Evolutionary conservation across 257 asterid species (phyloP).

Genomic region (Schizonepeta tenuifolia): DNA sequence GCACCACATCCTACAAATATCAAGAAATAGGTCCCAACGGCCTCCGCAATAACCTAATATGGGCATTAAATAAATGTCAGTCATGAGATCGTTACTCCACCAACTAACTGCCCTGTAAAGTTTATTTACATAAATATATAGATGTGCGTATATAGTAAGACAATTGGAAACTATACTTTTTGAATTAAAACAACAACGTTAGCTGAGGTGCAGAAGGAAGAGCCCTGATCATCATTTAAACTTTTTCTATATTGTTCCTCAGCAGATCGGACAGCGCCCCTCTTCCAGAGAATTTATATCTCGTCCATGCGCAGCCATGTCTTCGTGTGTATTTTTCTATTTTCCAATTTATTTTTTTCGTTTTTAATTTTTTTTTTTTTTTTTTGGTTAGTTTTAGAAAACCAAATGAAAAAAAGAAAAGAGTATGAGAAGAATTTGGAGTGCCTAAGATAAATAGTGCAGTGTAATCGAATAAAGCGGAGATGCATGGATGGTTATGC

Average conservation of each 20-base stretch:
- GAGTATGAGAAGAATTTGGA: not conserved
- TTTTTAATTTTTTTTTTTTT: not conserved
- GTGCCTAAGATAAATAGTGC: slow-evolving; percentile 22
- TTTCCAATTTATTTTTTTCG: not conserved
- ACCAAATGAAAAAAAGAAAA: not conserved
- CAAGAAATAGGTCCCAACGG: slow-evolving; percentile 64
- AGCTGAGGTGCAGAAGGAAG: slow-evolving; percentile 46
- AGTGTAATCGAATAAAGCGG: slow-evolving; percentile 33
- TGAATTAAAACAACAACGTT: slow-evolving; percentile 51
- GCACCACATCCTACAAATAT: slow-evolving; percentile 68
- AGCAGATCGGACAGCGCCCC: slow-evolving; percentile 35
- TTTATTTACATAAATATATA: too few relatives aligned
- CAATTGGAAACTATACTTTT: slow-evolving; percentile 36
- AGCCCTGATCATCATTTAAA: slow-evolving; percentile 33
- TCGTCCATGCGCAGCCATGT: slow-evolving; percentile 44
- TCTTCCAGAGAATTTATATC: slow-evolving; percentile 52
- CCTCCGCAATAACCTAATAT: slow-evolving; percentile 61
- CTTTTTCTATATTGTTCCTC: slow-evolving; percentile 26
- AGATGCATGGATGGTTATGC: slow-evolving; percentile 48
- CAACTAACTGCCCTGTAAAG: too few relatives aligned
- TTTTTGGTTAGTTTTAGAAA: slow-evolving; percentile 5
- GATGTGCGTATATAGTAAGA: too few relatives aligned
- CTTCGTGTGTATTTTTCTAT: not conserved
- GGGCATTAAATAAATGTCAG: too few relatives aligned
- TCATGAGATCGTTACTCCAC: too few relatives aligned